Evolutionary conservation across 2,329 filamentous ascomycete genomes (phyloP).

Genomic region (Dothistroma septosporum): DNA sequence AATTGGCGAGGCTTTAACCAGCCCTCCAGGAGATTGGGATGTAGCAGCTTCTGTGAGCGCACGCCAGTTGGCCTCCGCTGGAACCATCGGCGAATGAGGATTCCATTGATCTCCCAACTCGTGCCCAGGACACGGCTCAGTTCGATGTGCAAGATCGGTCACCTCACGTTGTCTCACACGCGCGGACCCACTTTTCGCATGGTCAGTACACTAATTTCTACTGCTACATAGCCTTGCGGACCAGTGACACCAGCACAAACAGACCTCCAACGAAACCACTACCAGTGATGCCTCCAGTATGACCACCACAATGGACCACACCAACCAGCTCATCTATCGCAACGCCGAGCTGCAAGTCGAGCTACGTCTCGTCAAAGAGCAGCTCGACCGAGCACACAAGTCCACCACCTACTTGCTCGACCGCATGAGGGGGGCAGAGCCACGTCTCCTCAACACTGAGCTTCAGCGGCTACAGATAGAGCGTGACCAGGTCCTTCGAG

Average conservation of each 20-base stretch:
- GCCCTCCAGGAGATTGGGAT: no score
- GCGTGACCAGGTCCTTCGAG: constrained; percentile 5
- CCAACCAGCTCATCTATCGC: constrained; percentile 16
- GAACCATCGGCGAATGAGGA: no score
- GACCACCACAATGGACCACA: constrained; percentile 6
- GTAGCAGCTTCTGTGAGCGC: no score
- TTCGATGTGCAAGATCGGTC: not conserved
- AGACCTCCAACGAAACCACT: not conserved
- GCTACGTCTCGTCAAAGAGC: constrained; percentile 24
- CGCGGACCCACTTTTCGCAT: not conserved
- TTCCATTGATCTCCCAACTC: not conserved
- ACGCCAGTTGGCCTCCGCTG: no score
- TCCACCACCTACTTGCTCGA: constrained; percentile 21
- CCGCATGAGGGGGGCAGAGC: constrained; percentile 3
- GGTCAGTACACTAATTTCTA: not conserved
- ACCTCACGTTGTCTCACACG: not conserved
- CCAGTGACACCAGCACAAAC: not conserved
- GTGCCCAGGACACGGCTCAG: not conserved
- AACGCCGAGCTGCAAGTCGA: constrained; percentile 27
- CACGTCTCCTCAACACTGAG: not conserved
- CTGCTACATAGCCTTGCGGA: not conserved
- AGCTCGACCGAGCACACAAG: constrained; percentile 22
- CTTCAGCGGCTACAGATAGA: constrained; percentile 5
- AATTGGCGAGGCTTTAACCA: no score
- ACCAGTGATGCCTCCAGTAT: not conserved